Percentiles rank a stretch among this genome's conserved stretches.
Conservation (phyloP, 768 basidiomycete species). For the Macrolepiota fuliginosa region DNA sequence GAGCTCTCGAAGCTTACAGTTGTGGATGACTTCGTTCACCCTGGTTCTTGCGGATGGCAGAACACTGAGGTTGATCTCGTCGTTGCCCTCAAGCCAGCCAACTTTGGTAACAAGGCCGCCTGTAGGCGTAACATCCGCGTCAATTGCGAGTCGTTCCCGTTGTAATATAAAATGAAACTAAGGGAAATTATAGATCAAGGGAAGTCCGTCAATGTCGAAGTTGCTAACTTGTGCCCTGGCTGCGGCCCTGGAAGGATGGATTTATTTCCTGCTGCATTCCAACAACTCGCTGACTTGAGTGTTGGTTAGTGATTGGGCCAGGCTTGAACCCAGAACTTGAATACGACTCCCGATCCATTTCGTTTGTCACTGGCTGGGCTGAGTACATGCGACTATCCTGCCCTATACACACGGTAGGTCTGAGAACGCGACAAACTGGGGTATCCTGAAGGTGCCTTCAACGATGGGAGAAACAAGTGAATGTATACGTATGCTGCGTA, state of each 20-base stretch:
- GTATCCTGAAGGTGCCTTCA: too few relatives aligned
- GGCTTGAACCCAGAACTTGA: too few relatives aligned
- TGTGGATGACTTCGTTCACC: slow-evolving; percentile 3
- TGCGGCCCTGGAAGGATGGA: slow-evolving; percentile 24
- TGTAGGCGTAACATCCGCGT: slow-evolving; percentile 24
- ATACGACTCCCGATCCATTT: too few relatives aligned
- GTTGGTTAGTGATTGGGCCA: too few relatives aligned
- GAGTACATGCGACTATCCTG: too few relatives aligned
- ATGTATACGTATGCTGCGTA: too few relatives aligned
- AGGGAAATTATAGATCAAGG: slow-evolving; percentile 21
- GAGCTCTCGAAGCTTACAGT: too few relatives aligned
- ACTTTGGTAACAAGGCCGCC: slow-evolving; percentile 17
- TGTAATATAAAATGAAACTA: background rate
- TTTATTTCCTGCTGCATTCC: slow-evolving; percentile 26
- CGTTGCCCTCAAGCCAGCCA: slow-evolving; percentile 20
- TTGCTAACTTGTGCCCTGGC: slow-evolving; percentile 28
- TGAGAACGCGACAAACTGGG: too few relatives aligned
- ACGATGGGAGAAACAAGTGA: too few relatives aligned
- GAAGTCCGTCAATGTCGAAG: slow-evolving; percentile 19
- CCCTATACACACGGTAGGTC: too few relatives aligned
- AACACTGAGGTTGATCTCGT: slow-evolving; percentile 20
- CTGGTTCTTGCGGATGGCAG: slow-evolving; percentile 22
- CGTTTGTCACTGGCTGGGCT: too few relatives aligned
- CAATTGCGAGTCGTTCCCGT: slow-evolving; percentile 19
- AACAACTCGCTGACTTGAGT: slow-evolving; percentile 22